These are phyloP conservation scores for Mycena maculata DNA, from an alignment of 768 basidiomycete genomes.

Conservation along the genomic window DNA sequence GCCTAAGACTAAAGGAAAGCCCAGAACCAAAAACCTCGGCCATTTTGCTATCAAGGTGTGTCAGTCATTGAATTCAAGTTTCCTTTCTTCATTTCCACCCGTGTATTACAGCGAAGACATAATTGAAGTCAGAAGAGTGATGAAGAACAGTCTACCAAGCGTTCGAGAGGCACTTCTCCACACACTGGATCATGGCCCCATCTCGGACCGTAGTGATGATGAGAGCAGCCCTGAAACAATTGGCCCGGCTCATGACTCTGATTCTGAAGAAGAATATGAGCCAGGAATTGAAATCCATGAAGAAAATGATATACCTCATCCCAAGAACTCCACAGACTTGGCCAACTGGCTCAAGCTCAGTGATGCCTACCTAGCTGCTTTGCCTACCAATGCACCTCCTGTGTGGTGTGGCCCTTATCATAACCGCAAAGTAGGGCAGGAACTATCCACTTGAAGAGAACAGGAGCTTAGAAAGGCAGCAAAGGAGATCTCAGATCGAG, in stretches of 20 bases:
- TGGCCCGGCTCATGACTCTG: background rate
- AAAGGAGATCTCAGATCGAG: background rate
- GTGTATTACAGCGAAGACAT: background rate
- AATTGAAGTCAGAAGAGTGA: background rate
- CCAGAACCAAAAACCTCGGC: background rate
- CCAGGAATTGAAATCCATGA: background rate
- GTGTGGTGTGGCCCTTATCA: background rate
- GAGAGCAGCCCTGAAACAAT: background rate
- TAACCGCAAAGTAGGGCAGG: background rate
- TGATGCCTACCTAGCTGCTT: background rate
- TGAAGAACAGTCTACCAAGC: background rate
- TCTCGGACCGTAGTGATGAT: background rate
- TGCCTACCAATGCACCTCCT: background rate
- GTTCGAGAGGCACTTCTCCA: background rate
- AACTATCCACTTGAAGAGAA: background rate
- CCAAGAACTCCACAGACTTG: background rate
- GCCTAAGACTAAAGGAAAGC: no score
- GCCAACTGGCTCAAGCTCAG: background rate
- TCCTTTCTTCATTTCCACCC: background rate
- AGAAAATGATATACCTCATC: constrained; percentile 2
- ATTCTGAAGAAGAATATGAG: background rate
- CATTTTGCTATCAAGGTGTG: background rate
- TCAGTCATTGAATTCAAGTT: background rate
- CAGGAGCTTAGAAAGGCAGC: background rate
- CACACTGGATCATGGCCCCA: background rate